Evolutionary conservation across 352 stramenopile species (phyloP).

Genomic region (Hyaloperonospora arabidopsidis): DNA sequence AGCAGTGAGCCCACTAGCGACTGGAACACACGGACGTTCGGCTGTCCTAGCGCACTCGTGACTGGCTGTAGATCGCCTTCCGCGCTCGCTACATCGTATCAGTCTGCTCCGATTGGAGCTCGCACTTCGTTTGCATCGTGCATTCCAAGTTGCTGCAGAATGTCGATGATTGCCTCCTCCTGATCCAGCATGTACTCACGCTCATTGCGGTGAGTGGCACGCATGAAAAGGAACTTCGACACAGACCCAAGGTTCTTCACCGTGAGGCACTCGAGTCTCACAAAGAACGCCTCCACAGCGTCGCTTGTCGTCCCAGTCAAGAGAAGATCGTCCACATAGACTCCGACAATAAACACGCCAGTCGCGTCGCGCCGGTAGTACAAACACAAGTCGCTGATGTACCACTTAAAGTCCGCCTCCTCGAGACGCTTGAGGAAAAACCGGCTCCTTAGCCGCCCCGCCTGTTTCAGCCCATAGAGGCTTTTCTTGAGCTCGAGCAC

Average conservation of each 20-base stretch:
- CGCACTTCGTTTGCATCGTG: background rate
- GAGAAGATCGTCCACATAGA: constrained; percentile 29
- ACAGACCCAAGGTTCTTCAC: constrained; percentile 22
- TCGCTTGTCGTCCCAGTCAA: constrained; percentile 13
- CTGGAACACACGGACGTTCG: background rate
- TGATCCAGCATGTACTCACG: constrained; percentile 16
- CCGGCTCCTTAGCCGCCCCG: constrained; percentile 25
- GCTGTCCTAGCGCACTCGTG: background rate
- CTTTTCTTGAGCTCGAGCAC: constrained; percentile 19
- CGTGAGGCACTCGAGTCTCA: background rate
- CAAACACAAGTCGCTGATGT: background rate
- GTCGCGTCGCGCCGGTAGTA: constrained; percentile 4
- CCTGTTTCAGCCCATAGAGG: constrained; percentile 28
- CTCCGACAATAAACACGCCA: constrained; percentile 9
- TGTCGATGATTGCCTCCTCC: background rate
- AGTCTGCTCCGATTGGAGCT: background rate
- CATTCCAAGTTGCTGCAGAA: background rate
- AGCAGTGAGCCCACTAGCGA: background rate
- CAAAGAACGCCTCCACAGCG: too few species aligned
- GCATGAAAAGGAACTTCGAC: constrained; percentile 26
- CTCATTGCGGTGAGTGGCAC: constrained; percentile 1
- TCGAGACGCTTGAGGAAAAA: constrained; percentile 14
- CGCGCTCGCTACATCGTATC: background rate
- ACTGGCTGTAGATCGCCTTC: background rate
- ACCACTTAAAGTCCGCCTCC: constrained; percentile 7